Evolutionary conservation across 1,139 yeast genomes (phyloP), one percentile per base, ranked within the genome.

Genomic region (Zygosaccharomyces pseudobailii): DNA sequence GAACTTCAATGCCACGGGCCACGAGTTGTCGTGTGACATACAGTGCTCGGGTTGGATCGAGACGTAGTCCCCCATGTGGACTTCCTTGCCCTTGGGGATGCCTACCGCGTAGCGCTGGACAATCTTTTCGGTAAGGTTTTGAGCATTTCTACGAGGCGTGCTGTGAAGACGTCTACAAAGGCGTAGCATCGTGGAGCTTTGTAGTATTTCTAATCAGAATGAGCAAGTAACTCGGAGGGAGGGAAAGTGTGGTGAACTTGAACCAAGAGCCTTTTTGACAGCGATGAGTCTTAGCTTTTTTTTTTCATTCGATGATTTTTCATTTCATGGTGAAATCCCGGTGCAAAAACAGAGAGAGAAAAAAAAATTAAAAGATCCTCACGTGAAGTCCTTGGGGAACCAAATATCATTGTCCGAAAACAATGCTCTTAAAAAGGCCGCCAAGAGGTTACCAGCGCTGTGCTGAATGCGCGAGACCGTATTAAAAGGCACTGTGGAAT

Each of bases 1-100:
- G 70, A 94, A 92, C 71, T 92, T 92, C 61, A 92, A 76, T 1
- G 98, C 98, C 24, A 92, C 97, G 0, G 99, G 99, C 98, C 99
- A 92, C 43, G 97, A 84, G 69, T 92, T 92, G 68, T 92, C 99
- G 67, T 92, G 99, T 10, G 97, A 87, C 98, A 94, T 92, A 68
- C 96, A 92, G 71, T 92, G 96, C 6, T 96, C 94, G 6, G 99
- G 99, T 62, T 76, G 79, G 63, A 94, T 90, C 6, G 96, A 82
- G 46, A 94, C 97, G 70, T 90, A 92, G 71, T 94, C 98, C 19
- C 98, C 98, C 48, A 89, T 77, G 59, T 73, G 80, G 28, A 92
- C 96, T 50, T 73, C 66, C 65, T 90, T 90, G 42, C 80, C 83
- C 20, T 73, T 62, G 17, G 88, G 78, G 42, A 87, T 67, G 3